A percentile compares a stretch with the other conserved stretches of the same genome.
Conservation (phyloP, 192 early-diverging fungal species). For the Coemansia guatemalensis region DNA sequence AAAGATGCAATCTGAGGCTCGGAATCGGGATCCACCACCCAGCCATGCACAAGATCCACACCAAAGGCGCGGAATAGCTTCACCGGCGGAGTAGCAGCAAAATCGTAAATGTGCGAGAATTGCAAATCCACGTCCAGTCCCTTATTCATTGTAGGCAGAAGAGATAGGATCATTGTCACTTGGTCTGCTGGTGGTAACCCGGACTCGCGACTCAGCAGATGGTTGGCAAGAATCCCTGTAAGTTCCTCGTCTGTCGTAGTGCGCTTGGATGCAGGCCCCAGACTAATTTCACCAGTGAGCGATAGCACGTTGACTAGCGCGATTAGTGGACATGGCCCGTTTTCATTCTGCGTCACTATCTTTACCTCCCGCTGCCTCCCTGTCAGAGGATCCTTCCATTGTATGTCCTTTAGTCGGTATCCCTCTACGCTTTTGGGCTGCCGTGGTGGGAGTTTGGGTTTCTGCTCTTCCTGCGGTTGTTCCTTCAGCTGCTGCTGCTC, state of each 20-base stretch:
- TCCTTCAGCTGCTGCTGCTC: too few relatives aligned
- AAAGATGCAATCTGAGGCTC: slow-evolving; percentile 58
- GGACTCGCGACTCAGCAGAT: slow-evolving; percentile 33
- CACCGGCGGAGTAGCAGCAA: slow-evolving; percentile 62
- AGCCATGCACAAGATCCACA: slow-evolving; percentile 86
- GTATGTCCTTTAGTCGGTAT: slow-evolving; percentile 75
- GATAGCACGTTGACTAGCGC: slow-evolving; percentile 83
- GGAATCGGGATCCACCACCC: slow-evolving; percentile 70
- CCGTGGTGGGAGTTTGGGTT: neutral
- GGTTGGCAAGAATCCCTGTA: slow-evolving; percentile 73
- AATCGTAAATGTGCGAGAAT: slow-evolving; percentile 73
- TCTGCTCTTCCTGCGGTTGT: too few relatives aligned
- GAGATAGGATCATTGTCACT: slow-evolving; percentile 12
- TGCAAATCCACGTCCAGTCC: slow-evolving; percentile 83
- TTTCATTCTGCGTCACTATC: slow-evolving; percentile 90
- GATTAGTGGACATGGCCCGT: slow-evolving; percentile 90
- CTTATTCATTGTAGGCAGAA: slow-evolving; percentile 34
- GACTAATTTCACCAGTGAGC: slow-evolving; percentile 64
- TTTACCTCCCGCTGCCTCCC: slow-evolving; percentile 55
- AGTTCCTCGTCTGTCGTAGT: slow-evolving; percentile 68
- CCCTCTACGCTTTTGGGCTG: slow-evolving; percentile 18
- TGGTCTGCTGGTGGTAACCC: slow-evolving; percentile 5
- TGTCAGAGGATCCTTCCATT: slow-evolving; percentile 59
- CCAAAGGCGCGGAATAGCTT: slow-evolving; percentile 75
- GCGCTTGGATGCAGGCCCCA: slow-evolving; percentile 55